Evolutionary conservation across 75 land plant genomes (phyloP).

Genomic region (Sequoiadendron giganteum): DNA sequence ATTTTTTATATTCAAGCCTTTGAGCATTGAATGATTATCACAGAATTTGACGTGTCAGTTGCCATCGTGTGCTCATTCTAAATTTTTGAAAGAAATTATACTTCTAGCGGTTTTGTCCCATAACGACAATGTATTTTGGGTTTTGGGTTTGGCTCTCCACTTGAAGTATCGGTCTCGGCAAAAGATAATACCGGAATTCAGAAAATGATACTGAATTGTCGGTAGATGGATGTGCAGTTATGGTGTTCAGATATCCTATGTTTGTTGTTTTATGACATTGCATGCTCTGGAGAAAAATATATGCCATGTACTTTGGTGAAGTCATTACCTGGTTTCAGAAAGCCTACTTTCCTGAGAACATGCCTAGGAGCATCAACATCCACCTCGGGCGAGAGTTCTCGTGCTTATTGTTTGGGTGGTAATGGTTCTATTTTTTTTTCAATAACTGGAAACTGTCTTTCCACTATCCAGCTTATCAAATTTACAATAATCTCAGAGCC

Average conservation of each 20-base stretch:
- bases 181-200: background rate
- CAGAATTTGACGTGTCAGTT: background rate
- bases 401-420: background rate
- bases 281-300: background rate
- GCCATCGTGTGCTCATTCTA: background rate
- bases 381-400: background rate
- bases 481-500: background rate
- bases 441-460: background rate
- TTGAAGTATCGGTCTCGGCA: background rate
- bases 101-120: background rate
- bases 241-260: background rate
- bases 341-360: no score
- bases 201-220: background rate
- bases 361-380: background rate
- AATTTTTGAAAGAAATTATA: background rate
- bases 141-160: background rate
- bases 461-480: background rate
- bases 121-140: background rate
- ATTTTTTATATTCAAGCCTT: no score
- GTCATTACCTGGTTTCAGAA: no score
- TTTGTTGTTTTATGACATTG: background rate
- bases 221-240: background rate
- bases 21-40: background rate
- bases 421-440: background rate
- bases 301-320: slow-evolving; percentile 3